These are phyloP conservation scores for Strigomonas oncopelti DNA, from an alignment of 208 protist species.

Conservation along the genomic window DNA sequence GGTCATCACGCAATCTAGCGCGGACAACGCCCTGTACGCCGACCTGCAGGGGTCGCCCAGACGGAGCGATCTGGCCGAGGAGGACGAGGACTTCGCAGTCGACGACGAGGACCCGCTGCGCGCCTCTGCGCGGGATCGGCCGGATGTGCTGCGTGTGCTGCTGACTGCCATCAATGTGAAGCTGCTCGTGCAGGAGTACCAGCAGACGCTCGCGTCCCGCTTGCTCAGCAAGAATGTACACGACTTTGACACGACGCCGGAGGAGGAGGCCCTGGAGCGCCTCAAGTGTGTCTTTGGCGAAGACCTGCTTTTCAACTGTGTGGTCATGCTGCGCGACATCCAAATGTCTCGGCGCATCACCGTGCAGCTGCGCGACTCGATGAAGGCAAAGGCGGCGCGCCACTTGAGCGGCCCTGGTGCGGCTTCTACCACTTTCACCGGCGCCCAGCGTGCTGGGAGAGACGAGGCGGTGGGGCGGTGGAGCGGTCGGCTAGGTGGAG, in stretches of 20 bases:
- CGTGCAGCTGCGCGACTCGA: constrained; percentile 46
- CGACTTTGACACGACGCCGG: constrained; percentile 74
- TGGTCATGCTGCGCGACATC: constrained; percentile 83
- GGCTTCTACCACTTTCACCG: background rate
- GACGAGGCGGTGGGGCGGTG: constrained; percentile 10
- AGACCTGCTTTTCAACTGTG: constrained; percentile 58
- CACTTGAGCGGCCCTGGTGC: background rate
- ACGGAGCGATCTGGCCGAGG: constrained; percentile 1
- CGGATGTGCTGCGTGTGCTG: constrained; percentile 76
- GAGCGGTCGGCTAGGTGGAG: background rate
- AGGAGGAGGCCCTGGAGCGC: constrained; percentile 85
- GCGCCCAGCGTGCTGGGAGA: background rate
- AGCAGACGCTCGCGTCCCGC: constrained; percentile 58
- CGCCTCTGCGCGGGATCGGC: constrained; percentile 27
- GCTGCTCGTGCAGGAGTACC: constrained; percentile 73
- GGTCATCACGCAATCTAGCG: constrained; percentile 62
- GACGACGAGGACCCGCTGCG: constrained; percentile 3
- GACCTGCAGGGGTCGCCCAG: background rate
- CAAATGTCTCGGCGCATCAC: constrained; percentile 74
- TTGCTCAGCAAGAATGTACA: constrained; percentile 68
- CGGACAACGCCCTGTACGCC: constrained; percentile 29
- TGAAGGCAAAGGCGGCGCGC: background rate
- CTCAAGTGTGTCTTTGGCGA: constrained; percentile 84
- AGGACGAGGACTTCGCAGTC: background rate
- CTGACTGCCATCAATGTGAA: constrained; percentile 66